phyloP scores from a whole-genome alignment of 495 filamentous ascomycete species.

The Sphaerosporella brunnea region DNA sequence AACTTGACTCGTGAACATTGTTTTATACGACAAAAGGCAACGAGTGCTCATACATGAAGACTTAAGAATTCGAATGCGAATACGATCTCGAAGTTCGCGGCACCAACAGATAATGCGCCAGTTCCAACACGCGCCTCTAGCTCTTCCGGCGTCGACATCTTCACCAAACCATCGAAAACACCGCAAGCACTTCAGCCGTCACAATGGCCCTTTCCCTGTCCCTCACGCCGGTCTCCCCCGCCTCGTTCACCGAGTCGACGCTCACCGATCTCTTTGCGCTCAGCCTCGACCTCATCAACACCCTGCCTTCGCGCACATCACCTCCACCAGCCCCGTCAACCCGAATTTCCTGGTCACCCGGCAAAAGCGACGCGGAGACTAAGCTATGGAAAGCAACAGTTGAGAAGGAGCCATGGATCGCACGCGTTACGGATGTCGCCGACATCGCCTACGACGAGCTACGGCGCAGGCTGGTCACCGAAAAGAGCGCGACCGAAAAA shows the following conservation, averaged over 20 bases:
- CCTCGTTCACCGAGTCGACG: neutral
- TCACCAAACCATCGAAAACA: too few relatives aligned
- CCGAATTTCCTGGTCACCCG: neutral
- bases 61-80: too few relatives aligned
- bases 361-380: constrained; percentile 17
- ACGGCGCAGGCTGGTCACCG: constrained; percentile 9
- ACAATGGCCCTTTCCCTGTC: constrained; percentile 5
- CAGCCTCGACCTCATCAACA: neutral
- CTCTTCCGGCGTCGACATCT: too few relatives aligned
- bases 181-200: too few relatives aligned
- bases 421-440: constrained; percentile 11
- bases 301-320: neutral
- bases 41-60: too few relatives aligned
- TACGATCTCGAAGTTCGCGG: too few relatives aligned
- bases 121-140: too few relatives aligned
- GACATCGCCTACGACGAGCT: constrained; percentile 15
- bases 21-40: too few relatives aligned
- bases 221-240: constrained; percentile 2
- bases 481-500: constrained; percentile 15
- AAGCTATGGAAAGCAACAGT: constrained; percentile 17
- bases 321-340: neutral
- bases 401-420: constrained; percentile 18
- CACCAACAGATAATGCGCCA: too few relatives aligned
- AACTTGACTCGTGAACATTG: too few relatives aligned
- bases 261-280: neutral